phyloP scores from a whole-genome alignment of 805 yeast genomes.

The Lachancea cidri region DNA sequence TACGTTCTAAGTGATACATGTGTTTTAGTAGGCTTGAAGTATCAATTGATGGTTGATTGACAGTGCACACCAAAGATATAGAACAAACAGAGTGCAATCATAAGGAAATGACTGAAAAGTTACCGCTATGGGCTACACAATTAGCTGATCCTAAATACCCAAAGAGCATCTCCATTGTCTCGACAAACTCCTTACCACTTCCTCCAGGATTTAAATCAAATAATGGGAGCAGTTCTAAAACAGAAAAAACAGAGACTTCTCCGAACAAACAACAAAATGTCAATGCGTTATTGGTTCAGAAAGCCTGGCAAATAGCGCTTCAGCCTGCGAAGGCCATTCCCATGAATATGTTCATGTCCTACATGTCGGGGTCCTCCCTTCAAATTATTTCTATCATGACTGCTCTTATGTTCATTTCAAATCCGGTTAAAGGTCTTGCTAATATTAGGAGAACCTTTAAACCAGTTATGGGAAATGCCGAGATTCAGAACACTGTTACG shows the following conservation, averaged over 20 bases:
- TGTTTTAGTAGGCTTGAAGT: too few relatives aligned
- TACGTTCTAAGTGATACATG: too few relatives aligned
- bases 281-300: conserved; percentile 35
- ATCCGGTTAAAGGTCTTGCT: conserved; percentile 69
- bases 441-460: conserved; percentile 52
- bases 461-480: conserved; percentile 37
- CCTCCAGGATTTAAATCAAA: conserved; percentile 25
- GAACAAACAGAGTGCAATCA: not conserved
- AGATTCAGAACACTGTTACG: conserved; percentile 18
- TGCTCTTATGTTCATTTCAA: conserved; percentile 76
- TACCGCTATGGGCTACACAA: conserved; percentile 17
- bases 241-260: conserved; percentile 4
- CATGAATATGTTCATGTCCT: conserved; percentile 84
- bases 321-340: conserved; percentile 85
- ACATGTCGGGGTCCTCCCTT: conserved; percentile 85
- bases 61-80: too few relatives aligned
- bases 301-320: conserved; percentile 82
- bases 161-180: conserved; percentile 7
- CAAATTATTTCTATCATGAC: conserved; percentile 90
- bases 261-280: not conserved
- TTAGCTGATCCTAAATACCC: conserved; percentile 10
- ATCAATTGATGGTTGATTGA: too few relatives aligned
- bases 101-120: conserved; percentile 3
- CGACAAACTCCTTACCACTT: conserved; percentile 15
- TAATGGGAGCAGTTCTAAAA: not conserved